phyloP scores from a whole-genome alignment of 345 rosid species.

The Sonneratia alba region DNA sequence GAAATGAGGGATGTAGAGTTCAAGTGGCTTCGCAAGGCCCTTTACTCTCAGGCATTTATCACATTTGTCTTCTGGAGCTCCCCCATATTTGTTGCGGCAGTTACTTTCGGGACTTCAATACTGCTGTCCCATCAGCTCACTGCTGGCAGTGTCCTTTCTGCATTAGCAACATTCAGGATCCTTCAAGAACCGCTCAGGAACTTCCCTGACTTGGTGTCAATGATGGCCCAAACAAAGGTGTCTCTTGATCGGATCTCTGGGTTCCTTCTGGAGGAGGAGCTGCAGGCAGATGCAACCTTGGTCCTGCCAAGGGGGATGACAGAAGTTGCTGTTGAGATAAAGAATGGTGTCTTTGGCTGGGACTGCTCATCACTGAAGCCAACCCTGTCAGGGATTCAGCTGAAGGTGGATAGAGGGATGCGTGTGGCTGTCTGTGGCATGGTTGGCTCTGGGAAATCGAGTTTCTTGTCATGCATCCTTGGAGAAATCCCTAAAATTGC shows the following conservation, averaged over 20 bases:
- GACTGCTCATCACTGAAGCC: conserved; percentile 61
- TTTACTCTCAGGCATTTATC: conserved; percentile 95
- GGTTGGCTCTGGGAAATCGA: conserved; percentile 97
- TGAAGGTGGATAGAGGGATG: conserved; percentile 88
- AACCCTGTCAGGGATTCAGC: conserved; percentile 64
- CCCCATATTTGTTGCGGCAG: conserved; percentile 96
- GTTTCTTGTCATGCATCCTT: conserved; percentile 95
- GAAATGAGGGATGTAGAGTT: conserved; percentile 90
- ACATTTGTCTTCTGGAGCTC: conserved; percentile 99
- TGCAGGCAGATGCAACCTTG: conserved; percentile 84
- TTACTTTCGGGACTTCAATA: conserved; percentile 86
- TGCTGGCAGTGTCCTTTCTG: conserved; percentile 98
- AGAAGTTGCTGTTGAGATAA: conserved; percentile 63
- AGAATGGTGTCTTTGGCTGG: conserved; percentile 80
- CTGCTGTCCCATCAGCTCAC: conserved; percentile 83
- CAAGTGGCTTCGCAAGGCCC: conserved; percentile 85
- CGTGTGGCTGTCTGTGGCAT: conserved; percentile 98
- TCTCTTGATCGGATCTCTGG: conserved; percentile 97
- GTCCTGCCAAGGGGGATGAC: conserved; percentile 69
- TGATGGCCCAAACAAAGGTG: conserved; percentile 99
- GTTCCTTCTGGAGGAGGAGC: conserved; percentile 91
- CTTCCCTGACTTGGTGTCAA: conserved; percentile 95
- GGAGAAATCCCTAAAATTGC: conserved; percentile 95
- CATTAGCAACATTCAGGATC: conserved; percentile 96
- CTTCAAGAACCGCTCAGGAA: conserved; percentile 98